Percentiles rank a stretch among this genome's conserved stretches.
Conservation (phyloP, 176 grass and related monocot species). For the Melocanna baccifera region DNA sequence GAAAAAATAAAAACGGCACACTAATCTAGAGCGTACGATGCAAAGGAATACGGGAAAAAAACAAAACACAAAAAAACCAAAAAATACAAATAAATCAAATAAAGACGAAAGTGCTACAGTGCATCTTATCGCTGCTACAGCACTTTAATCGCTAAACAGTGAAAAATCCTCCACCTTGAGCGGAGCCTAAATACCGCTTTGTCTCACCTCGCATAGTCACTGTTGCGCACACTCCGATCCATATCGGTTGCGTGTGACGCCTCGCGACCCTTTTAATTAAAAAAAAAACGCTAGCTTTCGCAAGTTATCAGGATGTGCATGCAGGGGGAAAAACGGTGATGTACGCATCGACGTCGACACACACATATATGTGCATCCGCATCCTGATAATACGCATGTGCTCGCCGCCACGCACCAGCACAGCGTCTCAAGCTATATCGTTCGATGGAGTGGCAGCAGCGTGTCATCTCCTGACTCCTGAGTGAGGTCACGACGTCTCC, state of each 20-base stretch:
- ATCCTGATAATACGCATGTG: background rate
- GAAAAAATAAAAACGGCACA: too few species aligned
- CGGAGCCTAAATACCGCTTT: too few species aligned
- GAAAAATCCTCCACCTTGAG: too few species aligned
- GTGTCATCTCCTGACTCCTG: background rate
- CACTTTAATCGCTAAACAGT: too few species aligned
- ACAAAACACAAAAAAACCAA: too few species aligned
- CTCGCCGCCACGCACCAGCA: conserved; percentile 7
- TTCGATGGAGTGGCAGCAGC: background rate
- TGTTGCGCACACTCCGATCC: too few species aligned
- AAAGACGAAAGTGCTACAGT: too few species aligned
- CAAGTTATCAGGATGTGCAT: background rate
- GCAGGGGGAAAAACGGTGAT: background rate
- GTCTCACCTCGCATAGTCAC: background rate
- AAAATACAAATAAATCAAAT: too few species aligned
- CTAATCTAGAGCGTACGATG: too few species aligned
- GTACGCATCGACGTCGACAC: conserved; percentile 15
- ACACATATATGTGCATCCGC: background rate
- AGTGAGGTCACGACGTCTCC: background rate
- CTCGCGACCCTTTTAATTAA: background rate
- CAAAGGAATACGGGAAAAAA: too few species aligned
- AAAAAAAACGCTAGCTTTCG: background rate
- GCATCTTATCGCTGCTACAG: too few species aligned
- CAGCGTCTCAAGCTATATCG: background rate
- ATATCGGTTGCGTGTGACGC: background rate